Evolutionary conservation across 768 basidiomycete species (phyloP), one percentile per base, ranked within the genome.

Genomic region (Leucosporidium yakuticum): DNA sequence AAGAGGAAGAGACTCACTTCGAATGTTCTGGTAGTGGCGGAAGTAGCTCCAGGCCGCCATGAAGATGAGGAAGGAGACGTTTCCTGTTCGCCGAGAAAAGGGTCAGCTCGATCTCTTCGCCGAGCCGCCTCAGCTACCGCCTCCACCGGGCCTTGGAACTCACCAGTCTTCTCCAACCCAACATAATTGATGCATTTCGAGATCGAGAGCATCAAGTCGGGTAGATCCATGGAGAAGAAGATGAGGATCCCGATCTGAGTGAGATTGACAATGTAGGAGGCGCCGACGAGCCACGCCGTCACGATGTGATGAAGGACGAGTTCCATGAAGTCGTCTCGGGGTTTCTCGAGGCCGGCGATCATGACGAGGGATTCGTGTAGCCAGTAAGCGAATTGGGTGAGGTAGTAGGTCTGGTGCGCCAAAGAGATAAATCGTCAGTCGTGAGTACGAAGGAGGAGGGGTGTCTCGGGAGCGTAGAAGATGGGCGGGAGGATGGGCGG

Each of bases 191-290:
- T 76, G 19, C 91, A 77, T 80, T 98, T 98, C 21, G 89, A 87
- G 63, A 89, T 27, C 19, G 59, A 91, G 19, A 99, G 82, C 78
- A 88, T 89, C 44, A 85, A 79, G 77, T 98, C 96, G 0, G 94
- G 91, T 25, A 94, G 83, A 80, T 98, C 96, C 95, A 98, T 98
- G 77, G 92, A 95, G 80, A 94, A 83, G 75, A 88, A 98, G 34
- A 99, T 85, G 7, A 91, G 88, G 71, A 90, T 89, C 6, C 59
- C 96, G 51, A 98, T 93, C 60, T 85, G 79, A 0, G 93, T 96
- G 62, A 91, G 54, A 79, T 91, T 93, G 71, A 86, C 67, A 36
- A 87, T 72, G 75, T 91, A 81, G 71, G 77, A 78, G 79, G 80
- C 95, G 86, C 91, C 87, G 47, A 98, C 84, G 31, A 98, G 83